A percentile compares a stretch with the other conserved stretches of the same genome.
Conservation (phyloP, 2,329 filamentous ascomycete species). For the Xylariales sp. region DNA sequence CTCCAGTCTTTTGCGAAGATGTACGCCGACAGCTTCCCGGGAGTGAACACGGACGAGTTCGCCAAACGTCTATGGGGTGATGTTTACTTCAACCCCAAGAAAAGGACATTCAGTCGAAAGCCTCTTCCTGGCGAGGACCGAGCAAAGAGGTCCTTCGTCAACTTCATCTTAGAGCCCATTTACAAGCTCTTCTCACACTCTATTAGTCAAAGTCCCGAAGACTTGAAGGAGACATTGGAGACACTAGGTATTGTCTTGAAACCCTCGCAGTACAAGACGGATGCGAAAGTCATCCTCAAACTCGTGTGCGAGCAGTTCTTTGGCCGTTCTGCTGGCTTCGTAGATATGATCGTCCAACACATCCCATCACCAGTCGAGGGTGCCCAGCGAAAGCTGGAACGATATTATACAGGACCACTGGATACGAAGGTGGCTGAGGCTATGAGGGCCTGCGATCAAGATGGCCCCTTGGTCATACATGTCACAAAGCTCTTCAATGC, state of each 20-base stretch:
- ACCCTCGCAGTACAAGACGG: constrained; percentile 84
- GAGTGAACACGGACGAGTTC: constrained; percentile 78
- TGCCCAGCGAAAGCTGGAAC: constrained; percentile 69
- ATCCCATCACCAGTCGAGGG: constrained; percentile 81
- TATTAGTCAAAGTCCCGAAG: constrained; percentile 82
- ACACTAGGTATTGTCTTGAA: constrained; percentile 82
- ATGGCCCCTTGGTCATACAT: constrained; percentile 87
- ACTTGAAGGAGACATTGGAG: constrained; percentile 73
- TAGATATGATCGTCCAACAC: constrained; percentile 91
- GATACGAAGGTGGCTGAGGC: constrained; percentile 76
- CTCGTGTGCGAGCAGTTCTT: constrained; percentile 95
- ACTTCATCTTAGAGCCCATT: constrained; percentile 92
- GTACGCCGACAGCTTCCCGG: constrained; percentile 85
- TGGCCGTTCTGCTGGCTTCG: constrained; percentile 80
- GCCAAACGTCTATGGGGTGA: constrained; percentile 88
- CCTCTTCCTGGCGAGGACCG: constrained; percentile 63
- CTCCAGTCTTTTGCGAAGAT: constrained; percentile 91
- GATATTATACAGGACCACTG: constrained; percentile 86
- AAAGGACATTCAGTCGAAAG: constrained; percentile 88
- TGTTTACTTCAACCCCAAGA: constrained; percentile 89
- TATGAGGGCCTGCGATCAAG: constrained; percentile 79
- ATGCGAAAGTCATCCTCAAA: constrained; percentile 83
- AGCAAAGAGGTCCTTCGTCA: constrained; percentile 81
- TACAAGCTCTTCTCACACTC: constrained; percentile 97
- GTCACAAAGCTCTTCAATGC: constrained; percentile 92